Evolutionary conservation across 257 asterid species (phyloP).

Genomic region (Anisodus acutangulus): DNA sequence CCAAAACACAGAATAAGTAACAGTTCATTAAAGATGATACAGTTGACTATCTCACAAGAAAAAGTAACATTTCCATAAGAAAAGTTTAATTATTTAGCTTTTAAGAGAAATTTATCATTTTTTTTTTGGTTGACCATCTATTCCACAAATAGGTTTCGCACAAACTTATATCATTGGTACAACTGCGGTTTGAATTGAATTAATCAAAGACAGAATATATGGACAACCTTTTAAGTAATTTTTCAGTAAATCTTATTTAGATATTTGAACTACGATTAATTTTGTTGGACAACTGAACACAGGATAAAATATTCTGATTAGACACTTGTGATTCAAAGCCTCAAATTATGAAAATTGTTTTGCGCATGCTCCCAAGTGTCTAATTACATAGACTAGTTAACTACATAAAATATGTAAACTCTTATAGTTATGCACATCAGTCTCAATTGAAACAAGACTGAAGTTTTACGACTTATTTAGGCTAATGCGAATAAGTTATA

Average conservation of each 20-base stretch:
- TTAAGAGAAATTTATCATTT: background rate
- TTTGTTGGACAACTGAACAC: background rate
- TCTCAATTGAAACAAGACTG: background rate
- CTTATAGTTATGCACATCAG: background rate
- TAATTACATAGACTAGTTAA: background rate
- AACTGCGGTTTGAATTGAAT: background rate
- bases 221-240: too few relatives aligned
- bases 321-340: background rate
- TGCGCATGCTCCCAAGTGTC: background rate
- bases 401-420: background rate
- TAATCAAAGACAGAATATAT: background rate
- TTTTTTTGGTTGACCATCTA: background rate
- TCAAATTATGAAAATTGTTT: background rate
- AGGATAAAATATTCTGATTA: background rate
- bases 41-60: slow-evolving; percentile 16
- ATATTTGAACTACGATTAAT: background rate
- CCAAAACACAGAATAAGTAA: slow-evolving; percentile 17
- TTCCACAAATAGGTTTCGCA: background rate
- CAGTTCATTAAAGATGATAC: slow-evolving; percentile 23
- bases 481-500: background rate
- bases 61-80: background rate
- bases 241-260: background rate
- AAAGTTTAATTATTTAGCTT: background rate
- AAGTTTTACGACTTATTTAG: background rate
- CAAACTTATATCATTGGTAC: background rate